These are phyloP conservation scores for Collariella sp. DNA, from an alignment of 495 filamentous ascomycete genomes.

Conservation along the genomic window DNA sequence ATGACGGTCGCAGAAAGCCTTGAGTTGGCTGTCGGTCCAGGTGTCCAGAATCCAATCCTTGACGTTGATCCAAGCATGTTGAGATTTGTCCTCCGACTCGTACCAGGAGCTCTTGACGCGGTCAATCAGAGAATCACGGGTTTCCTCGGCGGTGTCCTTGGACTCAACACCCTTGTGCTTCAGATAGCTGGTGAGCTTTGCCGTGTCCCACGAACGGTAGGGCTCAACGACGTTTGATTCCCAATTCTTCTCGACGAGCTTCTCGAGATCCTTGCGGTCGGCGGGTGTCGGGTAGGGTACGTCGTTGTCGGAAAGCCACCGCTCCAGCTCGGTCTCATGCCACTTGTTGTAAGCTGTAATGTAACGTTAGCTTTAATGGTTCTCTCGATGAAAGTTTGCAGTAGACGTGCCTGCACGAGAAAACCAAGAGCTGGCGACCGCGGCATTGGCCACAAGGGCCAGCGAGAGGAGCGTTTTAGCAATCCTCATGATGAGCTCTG, in stretches of 20 bases:
- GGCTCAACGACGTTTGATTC: constrained; percentile 54
- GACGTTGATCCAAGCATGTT: constrained; percentile 58
- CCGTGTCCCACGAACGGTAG: constrained; percentile 63
- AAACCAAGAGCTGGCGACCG: constrained; percentile 69
- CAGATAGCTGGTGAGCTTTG: constrained; percentile 57
- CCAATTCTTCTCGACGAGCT: constrained; percentile 84
- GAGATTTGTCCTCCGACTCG: constrained; percentile 63
- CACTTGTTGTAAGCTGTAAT: constrained; percentile 88
- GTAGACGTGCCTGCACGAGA: constrained; percentile 63
- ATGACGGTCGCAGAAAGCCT: constrained; percentile 85
- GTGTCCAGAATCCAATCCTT: constrained; percentile 93
- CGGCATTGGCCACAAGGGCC: constrained; percentile 58
- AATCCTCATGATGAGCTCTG: constrained; percentile 58
- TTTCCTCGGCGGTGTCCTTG: constrained; percentile 51
- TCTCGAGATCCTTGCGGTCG: constrained; percentile 80
- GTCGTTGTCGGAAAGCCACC: constrained; percentile 92
- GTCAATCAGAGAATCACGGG: constrained; percentile 56
- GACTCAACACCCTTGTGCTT: constrained; percentile 58
- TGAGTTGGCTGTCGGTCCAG: constrained; percentile 65
- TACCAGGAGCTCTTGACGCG: constrained; percentile 66
- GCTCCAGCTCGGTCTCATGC: constrained; percentile 95
- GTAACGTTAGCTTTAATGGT: background rate
- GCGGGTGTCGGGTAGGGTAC: constrained; percentile 76
- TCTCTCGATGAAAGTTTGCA: background rate
- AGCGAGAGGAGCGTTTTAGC: constrained; percentile 59